Conservation (phyloP, 169 alveolate species). For the Plasmodium knowlesi region DNA sequence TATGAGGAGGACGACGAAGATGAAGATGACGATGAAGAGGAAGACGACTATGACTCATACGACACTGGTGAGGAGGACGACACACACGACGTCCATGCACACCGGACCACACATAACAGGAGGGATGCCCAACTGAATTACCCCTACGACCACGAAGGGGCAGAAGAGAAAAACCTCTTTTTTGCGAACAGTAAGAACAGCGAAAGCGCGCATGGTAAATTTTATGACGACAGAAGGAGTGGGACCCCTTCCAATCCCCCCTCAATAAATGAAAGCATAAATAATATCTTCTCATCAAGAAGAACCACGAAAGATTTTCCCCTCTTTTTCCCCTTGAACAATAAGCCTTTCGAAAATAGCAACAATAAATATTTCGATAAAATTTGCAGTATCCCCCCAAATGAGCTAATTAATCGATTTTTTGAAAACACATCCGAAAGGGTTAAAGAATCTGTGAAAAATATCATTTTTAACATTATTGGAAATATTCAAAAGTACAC, state of each 20-base stretch:
- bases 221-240: background rate
- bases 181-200: background rate
- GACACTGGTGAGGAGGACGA: background rate
- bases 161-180: background rate
- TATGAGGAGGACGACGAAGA: background rate
- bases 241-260: background rate
- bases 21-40: background rate
- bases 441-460: slow-evolving; percentile 87
- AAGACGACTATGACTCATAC: background rate
- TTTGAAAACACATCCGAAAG: slow-evolving; percentile 82
- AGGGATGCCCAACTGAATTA: background rate
- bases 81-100: background rate
- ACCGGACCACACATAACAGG: background rate
- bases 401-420: slow-evolving; percentile 78
- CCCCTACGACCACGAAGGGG: background rate
- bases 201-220: background rate
- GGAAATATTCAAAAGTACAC: slow-evolving; percentile 86
- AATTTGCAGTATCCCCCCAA: slow-evolving; percentile 78
- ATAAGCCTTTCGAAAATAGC: slow-evolving; percentile 54
- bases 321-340: slow-evolving; percentile 47
- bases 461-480: slow-evolving; percentile 81
- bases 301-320: slow-evolving; percentile 60
- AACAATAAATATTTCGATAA: slow-evolving; percentile 75
- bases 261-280: slow-evolving; percentile 40
- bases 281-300: slow-evolving; percentile 40